These are phyloP conservation scores for Botrytis cinerea DNA, from an alignment of 2,329 filamentous ascomycete species.

Conservation along the genomic window DNA sequence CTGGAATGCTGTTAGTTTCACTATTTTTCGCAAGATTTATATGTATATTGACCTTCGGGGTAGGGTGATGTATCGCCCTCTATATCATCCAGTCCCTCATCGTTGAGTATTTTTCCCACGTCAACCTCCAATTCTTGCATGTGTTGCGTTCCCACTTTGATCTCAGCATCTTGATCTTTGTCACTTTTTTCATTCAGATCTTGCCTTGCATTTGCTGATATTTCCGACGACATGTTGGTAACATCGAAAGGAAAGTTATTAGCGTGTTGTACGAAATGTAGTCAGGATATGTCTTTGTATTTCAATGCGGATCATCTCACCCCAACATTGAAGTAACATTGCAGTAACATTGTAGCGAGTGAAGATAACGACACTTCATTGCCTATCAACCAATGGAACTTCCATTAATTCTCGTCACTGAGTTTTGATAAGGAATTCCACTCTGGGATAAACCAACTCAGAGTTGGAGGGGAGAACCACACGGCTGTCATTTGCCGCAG, in stretches of 20 bases:
- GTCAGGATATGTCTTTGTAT: neutral
- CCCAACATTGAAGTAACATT: neutral
- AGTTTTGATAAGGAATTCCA: neutral
- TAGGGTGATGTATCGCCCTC: constrained; percentile 50
- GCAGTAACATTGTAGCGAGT: neutral
- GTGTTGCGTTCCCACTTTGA: constrained; percentile 27
- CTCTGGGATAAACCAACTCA: neutral
- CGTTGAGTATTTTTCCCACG: constrained; percentile 26
- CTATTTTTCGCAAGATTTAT: too few species aligned
- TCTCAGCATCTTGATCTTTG: constrained; percentile 18
- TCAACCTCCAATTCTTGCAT: constrained; percentile 31
- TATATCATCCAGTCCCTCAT: constrained; percentile 28
- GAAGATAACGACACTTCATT: constrained; percentile 9
- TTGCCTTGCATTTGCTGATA: neutral
- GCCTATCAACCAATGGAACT: neutral
- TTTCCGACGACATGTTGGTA: constrained; percentile 7
- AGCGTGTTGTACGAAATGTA: neutral
- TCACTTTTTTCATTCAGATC: constrained; percentile 8
- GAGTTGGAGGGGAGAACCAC: neutral
- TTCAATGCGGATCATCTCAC: neutral
- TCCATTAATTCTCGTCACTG: neutral
- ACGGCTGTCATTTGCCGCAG: neutral
- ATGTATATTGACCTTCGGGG: constrained; percentile 52
- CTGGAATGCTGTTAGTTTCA: constrained; percentile 43
- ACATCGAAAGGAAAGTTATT: neutral